Base-by-base conservation (phyloP, 495 filamentous ascomycete genomes). In the Oidiodendron maius region DNA sequence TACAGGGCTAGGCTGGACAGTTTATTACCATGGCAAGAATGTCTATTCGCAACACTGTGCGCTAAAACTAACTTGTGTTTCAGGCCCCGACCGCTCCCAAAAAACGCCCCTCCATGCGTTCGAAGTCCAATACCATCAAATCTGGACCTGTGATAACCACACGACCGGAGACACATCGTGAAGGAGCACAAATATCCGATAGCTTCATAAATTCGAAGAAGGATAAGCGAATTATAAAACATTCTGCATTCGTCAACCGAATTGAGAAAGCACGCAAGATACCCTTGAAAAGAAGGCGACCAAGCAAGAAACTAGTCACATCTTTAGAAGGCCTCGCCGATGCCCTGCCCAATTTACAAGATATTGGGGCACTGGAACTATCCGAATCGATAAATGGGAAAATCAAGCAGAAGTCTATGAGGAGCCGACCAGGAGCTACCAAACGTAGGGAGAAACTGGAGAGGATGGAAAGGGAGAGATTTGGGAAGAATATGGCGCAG, bases 371-470 rank as follows among this genome's bases (percentile, higher is more conserved):
- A 17, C 11, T 40, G 15, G 38, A 12, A 9, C 5, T 63, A 0
- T 55, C 59, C 5, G 48, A 26, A 4, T 39, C 15, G 12, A 39
- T 40, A 6, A 58, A 48, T 10, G 55, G 53, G n/a, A 55, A 26
- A 70, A 76, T 87, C 43, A 71, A 78, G 49, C 81, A 83, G 36
- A 83, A 81, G 67, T 87, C 81, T 38, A 55, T 97, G 46, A 82
- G 75, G 60, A 78, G 73, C 44, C 66, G 82, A 42, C 87, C 86
- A 0, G 91, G 91, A 0, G 87, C 88, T 12, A 71, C 87, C 70
- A 95, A 89, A 75, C 73, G 79, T 55, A 90, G 84, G 67, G 87
- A 89, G 64, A 81, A 77, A 63, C 34, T 96, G 22, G 84, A 94
- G 43, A 77, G 69, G 64, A 64, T 71, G 53, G 91, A 97, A 74